phyloP scores from a whole-genome alignment of 164 flowering plant species.

The Annona cherimola region DNA sequence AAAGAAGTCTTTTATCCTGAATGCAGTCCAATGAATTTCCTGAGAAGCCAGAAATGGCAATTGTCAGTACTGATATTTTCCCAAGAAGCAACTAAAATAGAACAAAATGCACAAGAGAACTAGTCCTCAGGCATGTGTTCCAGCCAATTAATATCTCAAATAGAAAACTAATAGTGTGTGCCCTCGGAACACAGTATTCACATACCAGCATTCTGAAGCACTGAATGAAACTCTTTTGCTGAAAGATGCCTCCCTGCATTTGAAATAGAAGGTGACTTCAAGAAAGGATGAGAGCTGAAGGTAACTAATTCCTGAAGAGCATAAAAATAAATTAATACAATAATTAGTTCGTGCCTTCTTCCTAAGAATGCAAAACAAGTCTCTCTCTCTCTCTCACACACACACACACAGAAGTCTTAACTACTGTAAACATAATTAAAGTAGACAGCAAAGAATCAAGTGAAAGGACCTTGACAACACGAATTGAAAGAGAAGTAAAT shows the following conservation, averaged over 20 bases:
- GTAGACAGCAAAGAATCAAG: background rate
- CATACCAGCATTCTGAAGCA: conserved; percentile 61
- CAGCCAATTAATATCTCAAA: background rate
- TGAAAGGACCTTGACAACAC: conserved; percentile 65
- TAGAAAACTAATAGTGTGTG: background rate
- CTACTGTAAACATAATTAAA: background rate
- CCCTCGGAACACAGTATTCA: background rate
- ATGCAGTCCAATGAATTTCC: conserved; percentile 28
- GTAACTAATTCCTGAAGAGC: conserved; percentile 80
- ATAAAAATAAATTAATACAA: conserved; percentile 5
- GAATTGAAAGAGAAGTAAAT: conserved; percentile 82
- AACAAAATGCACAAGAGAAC: background rate
- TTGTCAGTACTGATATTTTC: background rate
- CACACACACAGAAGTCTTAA: background rate
- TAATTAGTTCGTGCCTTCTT: background rate
- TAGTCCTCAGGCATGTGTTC: background rate
- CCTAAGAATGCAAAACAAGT: background rate
- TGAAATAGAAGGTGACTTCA: conserved; percentile 57
- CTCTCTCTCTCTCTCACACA: too few relatives aligned
- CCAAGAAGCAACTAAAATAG: background rate
- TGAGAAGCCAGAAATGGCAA: conserved; percentile 10
- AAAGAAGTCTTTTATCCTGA: conserved; percentile 31
- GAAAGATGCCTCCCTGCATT: conserved; percentile 87
- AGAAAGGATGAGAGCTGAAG: conserved; percentile 55
- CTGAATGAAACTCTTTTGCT: conserved; percentile 80